Percentiles rank a stretch among this genome's conserved stretches.
These are phyloP conservation scores for Effrenium voratum DNA, from an alignment of 73 alveolate species.

Conservation along the genomic window DNA sequence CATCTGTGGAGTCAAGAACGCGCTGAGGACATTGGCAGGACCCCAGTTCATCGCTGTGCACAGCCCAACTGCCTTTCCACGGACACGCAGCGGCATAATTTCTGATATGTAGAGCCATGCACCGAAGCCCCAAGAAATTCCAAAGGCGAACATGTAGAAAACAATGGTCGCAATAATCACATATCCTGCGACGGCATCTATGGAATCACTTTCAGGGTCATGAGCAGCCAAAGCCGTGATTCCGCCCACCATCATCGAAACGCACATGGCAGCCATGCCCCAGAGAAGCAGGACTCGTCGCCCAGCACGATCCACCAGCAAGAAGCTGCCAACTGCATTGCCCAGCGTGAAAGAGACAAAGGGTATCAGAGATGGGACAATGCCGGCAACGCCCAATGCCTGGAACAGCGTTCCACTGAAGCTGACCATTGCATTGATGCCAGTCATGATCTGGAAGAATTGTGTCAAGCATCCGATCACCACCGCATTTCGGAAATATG, in stretches of 20 bases:
- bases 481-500: slow-evolving; percentile 61
- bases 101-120: slow-evolving; percentile 89
- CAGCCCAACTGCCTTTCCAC: slow-evolving; percentile 74
- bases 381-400: too few species aligned
- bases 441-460: slow-evolving; percentile 61
- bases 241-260: slow-evolving; percentile 58
- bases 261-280: slow-evolving; percentile 72
- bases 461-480: slow-evolving; percentile 53
- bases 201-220: background rate
- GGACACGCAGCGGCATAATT: slow-evolving; percentile 84
- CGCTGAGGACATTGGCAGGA: slow-evolving; percentile 57
- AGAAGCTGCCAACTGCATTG: slow-evolving; percentile 45
- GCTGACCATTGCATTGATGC: slow-evolving; percentile 74
- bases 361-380: slow-evolving; percentile 37
- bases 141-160: slow-evolving; percentile 58
- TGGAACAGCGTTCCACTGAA: slow-evolving; percentile 63
- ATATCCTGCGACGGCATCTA: background rate
- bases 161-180: slow-evolving; percentile 43
- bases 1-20: slow-evolving; percentile 75
- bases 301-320: slow-evolving; percentile 71
- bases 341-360: slow-evolving; percentile 31
- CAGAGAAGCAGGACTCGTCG: slow-evolving; percentile 33
- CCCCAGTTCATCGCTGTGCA: slow-evolving; percentile 88
- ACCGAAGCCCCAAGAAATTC: slow-evolving; percentile 73
- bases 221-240: too few species aligned